A percentile compares a stretch with the other conserved stretches of the same genome.
Conservation (phyloP, 495 filamentous ascomycete genomes). For the Daldinia loculata region DNA sequence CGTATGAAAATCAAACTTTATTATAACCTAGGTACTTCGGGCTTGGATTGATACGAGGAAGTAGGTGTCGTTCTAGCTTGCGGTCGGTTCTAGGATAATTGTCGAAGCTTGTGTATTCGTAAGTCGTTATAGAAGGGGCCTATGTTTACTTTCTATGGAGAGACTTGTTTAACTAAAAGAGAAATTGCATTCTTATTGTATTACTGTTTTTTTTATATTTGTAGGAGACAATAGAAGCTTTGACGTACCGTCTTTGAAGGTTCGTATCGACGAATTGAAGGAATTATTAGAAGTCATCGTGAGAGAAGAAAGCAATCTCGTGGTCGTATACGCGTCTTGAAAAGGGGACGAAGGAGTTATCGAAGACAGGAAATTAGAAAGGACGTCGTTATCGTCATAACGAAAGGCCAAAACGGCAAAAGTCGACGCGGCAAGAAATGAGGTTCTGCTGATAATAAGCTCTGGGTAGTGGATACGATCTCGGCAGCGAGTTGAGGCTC, state of each 20-base stretch:
- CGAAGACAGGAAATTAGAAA: not conserved
- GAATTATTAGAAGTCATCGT: not conserved
- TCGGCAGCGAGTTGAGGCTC: constrained; percentile 21
- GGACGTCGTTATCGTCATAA: constrained; percentile 1
- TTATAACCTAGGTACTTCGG: not conserved
- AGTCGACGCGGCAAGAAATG: constrained; percentile 8
- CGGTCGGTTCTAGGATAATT: not conserved
- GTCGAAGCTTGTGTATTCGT: constrained; percentile 10
- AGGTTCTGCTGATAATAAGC: constrained; percentile 17
- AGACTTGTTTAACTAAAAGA: not conserved
- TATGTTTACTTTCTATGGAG: not conserved
- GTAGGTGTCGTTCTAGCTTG: constrained; percentile 8
- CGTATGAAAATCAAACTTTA: not conserved
- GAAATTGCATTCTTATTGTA: not conserved
- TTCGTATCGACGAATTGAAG: not conserved
- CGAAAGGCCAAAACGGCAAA: not conserved
- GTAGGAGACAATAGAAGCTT: not conserved
- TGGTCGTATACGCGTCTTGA: constrained; percentile 1
- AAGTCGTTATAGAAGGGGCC: not conserved
- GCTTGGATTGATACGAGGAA: not conserved
- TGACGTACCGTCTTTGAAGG: not conserved
- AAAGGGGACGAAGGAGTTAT: not conserved
- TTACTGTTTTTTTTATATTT: not conserved
- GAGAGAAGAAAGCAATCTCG: not conserved
- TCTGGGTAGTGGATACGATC: constrained; percentile 31